Base-by-base conservation (phyloP, 2,329 filamentous ascomycete genomes). In the Colletotrichum paranaense region DNA sequence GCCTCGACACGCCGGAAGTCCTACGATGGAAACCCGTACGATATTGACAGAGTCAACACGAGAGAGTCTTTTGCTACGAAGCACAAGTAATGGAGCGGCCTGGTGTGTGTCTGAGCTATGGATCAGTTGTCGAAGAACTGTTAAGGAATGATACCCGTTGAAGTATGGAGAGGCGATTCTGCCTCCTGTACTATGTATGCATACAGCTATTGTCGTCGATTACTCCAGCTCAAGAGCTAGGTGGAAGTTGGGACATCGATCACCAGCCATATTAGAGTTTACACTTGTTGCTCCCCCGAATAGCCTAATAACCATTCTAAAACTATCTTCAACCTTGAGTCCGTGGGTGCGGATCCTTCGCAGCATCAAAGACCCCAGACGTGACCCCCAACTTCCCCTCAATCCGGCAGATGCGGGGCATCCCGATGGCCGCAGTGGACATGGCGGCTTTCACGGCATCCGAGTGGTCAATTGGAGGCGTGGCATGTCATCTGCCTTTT, bases 371-470 rank as follows among this genome's bases (percentile, higher is more conserved):
- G 62, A 55, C 49, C 26, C 62, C 62, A 63, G 35, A n/a, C 32
- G 16, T 53, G 8, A 52, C 49, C 12, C 24, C 28, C 28, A 55
- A 63, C 49, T 64, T 64, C 30, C 55, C 38, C 55, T 49, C 55
- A 52, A 16, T 35, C 46, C 46, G n/a, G 22, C 8, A 26, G 46
- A 57, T 71, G 71, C 71, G 71, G 71, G 70, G 67, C 49, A 65
- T 49, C 5, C 56, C 55, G 26, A 56, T 19, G 46, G 55, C 60
- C 35, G 19, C n/a, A 4, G 67, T 62, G 67, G 60, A 35, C 46
- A 71, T 28, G 62, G 71, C 71, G 71, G 71, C 62, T 71, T 73
- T 73, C 26, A 57, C 12, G 42, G 26, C 60, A 57, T 56, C 60
- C 60, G 56, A 73, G 71, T 73, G 71, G 71, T 52, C 56, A 53